phyloP scores from a whole-genome alignment of 192 early-diverging fungal species.

The Coemansia reversa region DNA sequence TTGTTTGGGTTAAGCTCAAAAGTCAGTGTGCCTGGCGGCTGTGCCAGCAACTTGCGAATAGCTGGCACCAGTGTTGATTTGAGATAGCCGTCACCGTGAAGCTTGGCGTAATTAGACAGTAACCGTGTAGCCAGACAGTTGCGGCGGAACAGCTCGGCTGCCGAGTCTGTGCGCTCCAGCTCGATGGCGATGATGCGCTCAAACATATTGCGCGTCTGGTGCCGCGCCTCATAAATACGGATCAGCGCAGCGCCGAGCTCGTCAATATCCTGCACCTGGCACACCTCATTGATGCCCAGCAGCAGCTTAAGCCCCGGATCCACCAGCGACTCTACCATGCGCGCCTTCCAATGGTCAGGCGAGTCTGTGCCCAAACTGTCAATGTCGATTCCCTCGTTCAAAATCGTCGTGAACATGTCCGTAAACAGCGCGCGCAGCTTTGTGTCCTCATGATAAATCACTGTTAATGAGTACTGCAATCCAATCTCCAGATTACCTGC shows the following conservation, averaged over 20 bases:
- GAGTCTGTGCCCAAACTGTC: constrained; percentile 74
- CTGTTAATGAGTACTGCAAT: constrained; percentile 82
- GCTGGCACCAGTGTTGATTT: constrained; percentile 77
- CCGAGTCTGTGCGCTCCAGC: constrained; percentile 78
- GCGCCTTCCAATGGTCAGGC: constrained; percentile 75
- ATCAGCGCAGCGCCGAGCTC: constrained; percentile 79
- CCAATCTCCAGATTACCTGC: constrained; percentile 92
- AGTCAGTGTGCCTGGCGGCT: constrained; percentile 65
- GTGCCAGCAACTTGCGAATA: constrained; percentile 65
- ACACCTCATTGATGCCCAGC: constrained; percentile 80
- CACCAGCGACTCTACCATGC: constrained; percentile 72
- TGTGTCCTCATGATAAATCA: constrained; percentile 90
- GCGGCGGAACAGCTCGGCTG: constrained; percentile 85
- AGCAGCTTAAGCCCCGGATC: constrained; percentile 75
- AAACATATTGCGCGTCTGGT: constrained; percentile 69
- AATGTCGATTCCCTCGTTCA: constrained; percentile 86
- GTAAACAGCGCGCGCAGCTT: constrained; percentile 88
- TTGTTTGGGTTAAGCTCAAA: constrained; percentile 90
- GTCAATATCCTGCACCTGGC: constrained; percentile 84
- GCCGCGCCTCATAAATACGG: constrained; percentile 75
- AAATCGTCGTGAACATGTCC: constrained; percentile 87
- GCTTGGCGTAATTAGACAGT: constrained; percentile 79
- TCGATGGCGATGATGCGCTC: constrained; percentile 82
- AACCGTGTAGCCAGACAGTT: constrained; percentile 91
- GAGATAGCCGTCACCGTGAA: constrained; percentile 78